Conservation (phyloP, 208 protist species). For the Vickermania spadyakhi region DNA sequence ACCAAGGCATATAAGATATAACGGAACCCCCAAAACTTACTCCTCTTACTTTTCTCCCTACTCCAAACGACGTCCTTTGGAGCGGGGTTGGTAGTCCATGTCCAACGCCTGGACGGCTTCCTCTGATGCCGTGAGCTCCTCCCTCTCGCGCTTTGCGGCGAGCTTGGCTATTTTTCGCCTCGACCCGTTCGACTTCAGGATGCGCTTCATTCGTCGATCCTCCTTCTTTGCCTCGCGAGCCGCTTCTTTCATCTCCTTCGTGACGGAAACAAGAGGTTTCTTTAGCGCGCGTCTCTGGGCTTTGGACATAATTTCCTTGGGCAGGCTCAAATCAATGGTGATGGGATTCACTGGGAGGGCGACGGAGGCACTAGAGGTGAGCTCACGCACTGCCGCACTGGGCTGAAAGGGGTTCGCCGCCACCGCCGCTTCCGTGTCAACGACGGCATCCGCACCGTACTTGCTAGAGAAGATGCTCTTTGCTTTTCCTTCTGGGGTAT, state of each 20-base stretch:
- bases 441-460: not conserved
- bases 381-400: not conserved
- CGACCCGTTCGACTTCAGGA: slow-evolving; percentile 84
- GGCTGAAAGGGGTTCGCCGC: not conserved
- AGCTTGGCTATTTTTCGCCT: slow-evolving; percentile 72
- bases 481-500: too few species aligned
- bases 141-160: slow-evolving; percentile 56
- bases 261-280: slow-evolving; percentile 62
- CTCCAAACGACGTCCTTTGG: slow-evolving; percentile 54
- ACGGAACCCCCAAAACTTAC: too few species aligned
- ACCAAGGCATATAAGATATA: too few species aligned
- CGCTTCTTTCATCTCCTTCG: slow-evolving; percentile 68
- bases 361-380: not conserved
- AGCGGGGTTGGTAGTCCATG: slow-evolving; percentile 33
- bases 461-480: not conserved
- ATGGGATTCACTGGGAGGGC: not conserved
- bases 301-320: slow-evolving; percentile 65
- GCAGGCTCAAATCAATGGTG: slow-evolving; percentile 6
- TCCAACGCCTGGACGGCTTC: slow-evolving; percentile 56
- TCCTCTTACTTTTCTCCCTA: too few species aligned
- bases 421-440: not conserved
- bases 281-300: slow-evolving; percentile 70
- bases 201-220: slow-evolving; percentile 73
- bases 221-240: slow-evolving; percentile 66
- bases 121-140: slow-evolving; percentile 42